Evolutionary conservation across 371 early-diverging fungal genomes (phyloP), one percentile per base, ranked within the genome.

Genomic region (Dichotomocladium elegans): DNA sequence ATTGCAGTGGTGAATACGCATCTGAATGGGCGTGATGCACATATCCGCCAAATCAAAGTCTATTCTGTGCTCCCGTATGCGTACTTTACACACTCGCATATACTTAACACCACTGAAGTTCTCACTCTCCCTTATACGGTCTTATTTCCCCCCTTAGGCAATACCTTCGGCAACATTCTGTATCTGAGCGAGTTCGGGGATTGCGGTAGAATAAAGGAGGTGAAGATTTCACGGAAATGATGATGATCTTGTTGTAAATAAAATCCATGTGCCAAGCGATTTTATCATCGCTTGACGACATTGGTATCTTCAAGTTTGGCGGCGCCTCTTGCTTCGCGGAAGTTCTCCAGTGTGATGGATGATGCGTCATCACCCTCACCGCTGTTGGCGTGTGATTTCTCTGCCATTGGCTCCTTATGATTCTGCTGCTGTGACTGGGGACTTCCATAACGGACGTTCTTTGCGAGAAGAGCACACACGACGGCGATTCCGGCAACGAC

Each of bases 11-110:
- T 89, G 1, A 65, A 72, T 14, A 96, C 97, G 57, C 91, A 94
- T 55, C 86, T 89, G 50, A 91, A 92, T 54, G 98, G 98, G 35
- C 83, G 89, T 51, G 97, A 98, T 63, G 91, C 93, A 0, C 94
- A 94, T 53, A 73, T 98, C 19, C 82, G 96, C 29, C 86, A 85
- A 51, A 51, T 92, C 22, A 91, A 87, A 55, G 65, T 93, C 0
- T 82, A 77, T 42, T 76, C 82, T 0, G 74, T 86, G 3, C 70
- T 70, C 21, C 59, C 70, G 71, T 86, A 78, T 61, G 37, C n/a
- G n/a, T 82, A 77, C 41, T 76, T 81, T 0, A 74, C 85, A 3
- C 70, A 69, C 21, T 58, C 70, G 71, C 85, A 78, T 61, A 21
- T 37, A 37, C 15, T 17, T 4, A 2, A 37, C 9, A 12, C n/a